A percentile compares a stretch with the other conserved stretches of the same genome.
Evolutionary conservation across 2,329 filamentous ascomycete genomes (phyloP).

Genomic region (Madurella fahalii): DNA sequence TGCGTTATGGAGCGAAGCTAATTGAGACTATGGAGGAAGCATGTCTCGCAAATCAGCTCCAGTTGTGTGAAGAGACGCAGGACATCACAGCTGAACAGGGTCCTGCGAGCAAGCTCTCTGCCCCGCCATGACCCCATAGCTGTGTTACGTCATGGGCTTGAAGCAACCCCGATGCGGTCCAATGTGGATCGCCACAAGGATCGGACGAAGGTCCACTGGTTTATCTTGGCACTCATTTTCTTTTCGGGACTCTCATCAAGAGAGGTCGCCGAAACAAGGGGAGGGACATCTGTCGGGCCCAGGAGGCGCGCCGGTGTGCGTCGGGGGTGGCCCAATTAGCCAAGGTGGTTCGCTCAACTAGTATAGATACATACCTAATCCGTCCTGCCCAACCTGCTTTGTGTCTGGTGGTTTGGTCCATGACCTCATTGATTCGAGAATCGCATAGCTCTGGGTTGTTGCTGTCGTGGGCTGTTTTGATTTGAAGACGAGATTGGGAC

Average conservation of each 20-base stretch:
- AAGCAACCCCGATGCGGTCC: not conserved
- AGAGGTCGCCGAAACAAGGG: too few species aligned
- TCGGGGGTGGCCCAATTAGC: not conserved
- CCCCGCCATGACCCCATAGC: not conserved
- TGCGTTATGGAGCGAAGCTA: too few species aligned
- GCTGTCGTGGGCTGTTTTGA: not conserved
- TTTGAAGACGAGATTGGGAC: not conserved
- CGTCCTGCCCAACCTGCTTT: constrained; percentile 8
- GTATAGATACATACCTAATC: not conserved
- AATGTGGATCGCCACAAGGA: constrained; percentile 13
- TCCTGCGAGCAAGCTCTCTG: not conserved
- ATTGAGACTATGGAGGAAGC: too few species aligned
- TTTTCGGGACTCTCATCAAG: not conserved
- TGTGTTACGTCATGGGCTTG: constrained; percentile 16
- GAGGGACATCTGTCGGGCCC: not conserved
- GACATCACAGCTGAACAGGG: constrained; percentile 15
- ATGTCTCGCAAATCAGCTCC: not conserved
- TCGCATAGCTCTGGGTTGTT: not conserved
- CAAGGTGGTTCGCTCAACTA: too few species aligned
- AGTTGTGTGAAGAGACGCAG: not conserved
- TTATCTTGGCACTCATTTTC: not conserved
- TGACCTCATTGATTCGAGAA: constrained; percentile 11
- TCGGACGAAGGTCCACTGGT: not conserved
- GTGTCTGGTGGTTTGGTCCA: not conserved
- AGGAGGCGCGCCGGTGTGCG: not conserved